Percentiles rank a stretch among this genome's conserved stretches.
Conservation (phyloP, 1,284 basidiomycete genomes). For the Tilletiaria anomala region DNA sequence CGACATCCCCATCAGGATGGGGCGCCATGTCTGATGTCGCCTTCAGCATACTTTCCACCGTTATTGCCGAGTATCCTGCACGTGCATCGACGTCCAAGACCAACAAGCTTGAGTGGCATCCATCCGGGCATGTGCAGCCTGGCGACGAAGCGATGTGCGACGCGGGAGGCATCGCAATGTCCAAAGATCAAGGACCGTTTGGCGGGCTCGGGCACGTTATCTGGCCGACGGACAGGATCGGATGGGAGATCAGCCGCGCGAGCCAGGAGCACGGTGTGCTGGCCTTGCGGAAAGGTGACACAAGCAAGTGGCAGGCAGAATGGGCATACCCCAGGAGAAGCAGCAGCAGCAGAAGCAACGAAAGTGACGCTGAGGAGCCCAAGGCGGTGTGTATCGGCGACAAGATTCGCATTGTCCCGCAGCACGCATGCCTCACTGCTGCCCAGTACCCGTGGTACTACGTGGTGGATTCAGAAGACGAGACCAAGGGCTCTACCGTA, state of each 20-base stretch:
- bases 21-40: constrained; percentile 46
- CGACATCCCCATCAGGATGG: too few relatives aligned
- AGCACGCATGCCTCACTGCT: constrained; percentile 54
- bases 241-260: constrained; percentile 59
- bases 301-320: not conserved
- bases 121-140: not conserved
- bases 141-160: constrained; percentile 49
- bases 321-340: not conserved
- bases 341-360: not conserved
- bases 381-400: too few relatives aligned
- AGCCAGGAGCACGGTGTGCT: constrained; percentile 68
- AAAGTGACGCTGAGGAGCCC: too few relatives aligned
- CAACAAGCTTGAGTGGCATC: not conserved
- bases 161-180: constrained; percentile 66
- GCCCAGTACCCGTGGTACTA: constrained; percentile 70
- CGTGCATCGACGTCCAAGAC: too few relatives aligned
- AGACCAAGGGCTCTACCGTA: constrained; percentile 43
- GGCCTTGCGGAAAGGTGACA: constrained; percentile 19
- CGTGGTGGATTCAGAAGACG: constrained; percentile 50
- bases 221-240: constrained; percentile 39
- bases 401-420: constrained; percentile 39
- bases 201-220: constrained; percentile 56
- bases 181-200: constrained; percentile 63
- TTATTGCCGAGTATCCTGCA: constrained; percentile 61
- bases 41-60: constrained; percentile 55